Base-by-base conservation (phyloP, 345 rosid species). In the Sapria himalayana region DNA sequence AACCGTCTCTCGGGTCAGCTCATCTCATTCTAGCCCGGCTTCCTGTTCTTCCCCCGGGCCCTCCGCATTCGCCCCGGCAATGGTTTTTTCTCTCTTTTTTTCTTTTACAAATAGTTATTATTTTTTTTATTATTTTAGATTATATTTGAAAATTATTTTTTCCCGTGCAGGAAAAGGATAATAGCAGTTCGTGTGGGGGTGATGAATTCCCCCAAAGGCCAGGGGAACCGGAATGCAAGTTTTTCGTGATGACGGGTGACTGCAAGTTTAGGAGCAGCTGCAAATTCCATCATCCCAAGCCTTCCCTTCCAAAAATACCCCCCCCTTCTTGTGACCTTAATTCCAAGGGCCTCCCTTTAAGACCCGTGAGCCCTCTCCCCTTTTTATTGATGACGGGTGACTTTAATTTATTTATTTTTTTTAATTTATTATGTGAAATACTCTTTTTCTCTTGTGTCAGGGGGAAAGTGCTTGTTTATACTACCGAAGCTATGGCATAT, bases 131-230 rank as follows among this genome's bases (percentile, higher is more conserved):
- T 46, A 22, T 9, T 2, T 13, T 5, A 34, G 25, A 15, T 22
- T 22, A 18, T 46, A n/a, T 45, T 14, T n/a, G n/a, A n/a, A n/a
- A n/a, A n/a, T n/a, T n/a, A n/a, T n/a, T n/a, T n/a, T n/a, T n/a
- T n/a, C n/a, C n/a, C n/a, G n/a, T n/a, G n/a, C n/a, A n/a, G n/a
- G n/a, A n/a, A n/a, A n/a, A n/a, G n/a, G n/a, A n/a, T n/a, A n/a
- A n/a, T n/a, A n/a, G n/a, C n/a, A n/a, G n/a, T n/a, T n/a, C n/a
- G n/a, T n/a, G n/a, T n/a, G n/a, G n/a, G n/a, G n/a, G n/a, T 24
- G 95, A 74, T 46, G 93, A 82, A 46, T 89, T 66, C 54, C 95
- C 98, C 1, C 86, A 76, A 54, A 80, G 93, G 47, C 95, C 93
- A 17, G 93, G 84, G 55, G 81, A 69, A 51, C 86, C 91, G n/a